phyloP scores from a whole-genome alignment of 306 rosid genomes.

The Glycyrrhiza uralensis region DNA sequence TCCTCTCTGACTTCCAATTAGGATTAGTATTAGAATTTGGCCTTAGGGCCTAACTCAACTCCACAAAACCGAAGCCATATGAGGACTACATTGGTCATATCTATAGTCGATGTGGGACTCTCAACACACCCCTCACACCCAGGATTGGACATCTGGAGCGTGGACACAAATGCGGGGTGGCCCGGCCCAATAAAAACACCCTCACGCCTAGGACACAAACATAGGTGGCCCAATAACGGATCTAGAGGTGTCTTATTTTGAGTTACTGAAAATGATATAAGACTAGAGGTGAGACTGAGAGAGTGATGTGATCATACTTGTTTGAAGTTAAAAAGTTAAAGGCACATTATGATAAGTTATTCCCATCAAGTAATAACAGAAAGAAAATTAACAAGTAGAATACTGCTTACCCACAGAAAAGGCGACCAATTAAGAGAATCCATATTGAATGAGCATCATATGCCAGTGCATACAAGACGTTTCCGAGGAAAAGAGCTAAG shows the following conservation, averaged over 20 bases:
- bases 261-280: background rate
- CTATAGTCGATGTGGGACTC: no score
- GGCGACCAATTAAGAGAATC: slow-evolving; percentile 93
- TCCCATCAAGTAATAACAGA: slow-evolving; percentile 12
- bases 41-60: no score
- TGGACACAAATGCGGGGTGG: no score
- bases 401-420: slow-evolving; percentile 85
- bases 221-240: no score
- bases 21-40: background rate
- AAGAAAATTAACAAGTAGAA: slow-evolving; percentile 26
- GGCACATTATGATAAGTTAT: slow-evolving; percentile 3
- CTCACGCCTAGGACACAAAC: no score
- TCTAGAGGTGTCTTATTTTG: background rate
- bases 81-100: no score
- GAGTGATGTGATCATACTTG: background rate
- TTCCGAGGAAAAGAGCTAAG: slow-evolving; percentile 73
- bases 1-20: background rate
- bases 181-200: no score
- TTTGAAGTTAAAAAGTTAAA: background rate
- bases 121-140: no score
- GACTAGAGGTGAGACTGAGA: background rate
- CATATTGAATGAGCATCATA: slow-evolving; percentile 76
- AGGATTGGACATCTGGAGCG: no score
- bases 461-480: slow-evolving; percentile 83
- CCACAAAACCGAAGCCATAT: no score